Evolutionary conservation across 2,329 filamentous ascomycete species (phyloP).

Genomic region (Cladophialophora yegresii): DNA sequence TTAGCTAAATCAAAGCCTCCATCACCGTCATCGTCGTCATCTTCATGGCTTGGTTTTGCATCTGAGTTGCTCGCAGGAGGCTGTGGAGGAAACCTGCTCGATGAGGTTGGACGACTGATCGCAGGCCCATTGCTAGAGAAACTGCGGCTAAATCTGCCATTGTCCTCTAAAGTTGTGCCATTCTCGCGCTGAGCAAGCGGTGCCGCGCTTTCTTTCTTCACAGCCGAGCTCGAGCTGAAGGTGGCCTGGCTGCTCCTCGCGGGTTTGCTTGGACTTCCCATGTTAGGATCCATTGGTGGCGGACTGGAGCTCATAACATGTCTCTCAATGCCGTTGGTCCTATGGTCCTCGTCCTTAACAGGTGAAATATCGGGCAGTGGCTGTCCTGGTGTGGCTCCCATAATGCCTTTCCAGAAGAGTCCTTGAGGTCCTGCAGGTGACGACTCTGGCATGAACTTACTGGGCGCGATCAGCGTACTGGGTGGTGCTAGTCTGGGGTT

Average conservation of each 20-base stretch:
- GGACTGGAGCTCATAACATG: slow-evolving; percentile 52
- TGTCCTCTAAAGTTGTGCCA: slow-evolving; percentile 8
- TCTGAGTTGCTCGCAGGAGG: slow-evolving; percentile 3
- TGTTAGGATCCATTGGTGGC: slow-evolving; percentile 49
- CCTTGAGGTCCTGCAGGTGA: slow-evolving; percentile 45
- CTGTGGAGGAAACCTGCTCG: slow-evolving; percentile 18
- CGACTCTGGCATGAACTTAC: slow-evolving; percentile 56
- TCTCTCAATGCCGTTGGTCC: slow-evolving; percentile 39
- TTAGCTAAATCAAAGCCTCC: slow-evolving; percentile 52
- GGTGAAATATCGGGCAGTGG: slow-evolving; percentile 49
- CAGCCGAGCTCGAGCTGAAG: slow-evolving; percentile 41
- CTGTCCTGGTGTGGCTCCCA: slow-evolving; percentile 39
- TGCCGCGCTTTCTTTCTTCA: slow-evolving; percentile 38
- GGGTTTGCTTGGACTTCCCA: slow-evolving; percentile 48
- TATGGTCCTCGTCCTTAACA: slow-evolving; percentile 45
- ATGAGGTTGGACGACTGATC: background rate
- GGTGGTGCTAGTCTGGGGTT: slow-evolving; percentile 53
- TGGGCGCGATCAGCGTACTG: slow-evolving; percentile 53
- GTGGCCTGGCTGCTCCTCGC: slow-evolving; percentile 36
- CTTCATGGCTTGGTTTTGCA: slow-evolving; percentile 28
- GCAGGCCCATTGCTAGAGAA: slow-evolving; percentile 5
- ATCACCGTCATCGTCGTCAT: slow-evolving; percentile 44
- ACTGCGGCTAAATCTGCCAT: slow-evolving; percentile 15
- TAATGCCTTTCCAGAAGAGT: slow-evolving; percentile 53
- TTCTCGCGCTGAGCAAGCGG: slow-evolving; percentile 5